Percentiles rank a stretch among this genome's conserved stretches.
These are phyloP conservation scores for Fusarium algeriense DNA, from an alignment of 2,329 filamentous ascomycete genomes.

Conservation along the genomic window DNA sequence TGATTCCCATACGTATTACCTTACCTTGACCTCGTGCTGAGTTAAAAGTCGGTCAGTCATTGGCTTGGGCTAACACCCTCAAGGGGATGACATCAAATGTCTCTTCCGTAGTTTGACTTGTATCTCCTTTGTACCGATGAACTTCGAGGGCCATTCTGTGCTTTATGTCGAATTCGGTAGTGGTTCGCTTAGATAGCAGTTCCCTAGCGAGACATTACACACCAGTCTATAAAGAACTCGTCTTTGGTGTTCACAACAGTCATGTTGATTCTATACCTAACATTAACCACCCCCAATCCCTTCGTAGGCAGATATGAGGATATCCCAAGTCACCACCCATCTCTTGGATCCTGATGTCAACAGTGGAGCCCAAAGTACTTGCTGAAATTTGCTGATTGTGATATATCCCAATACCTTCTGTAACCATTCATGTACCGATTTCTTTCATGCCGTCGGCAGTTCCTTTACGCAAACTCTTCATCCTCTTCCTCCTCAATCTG, in stretches of 20 bases:
- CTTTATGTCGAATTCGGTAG: neutral
- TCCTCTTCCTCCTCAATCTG: slow-evolving; percentile 73
- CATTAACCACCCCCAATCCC: slow-evolving; percentile 2
- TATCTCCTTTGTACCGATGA: no score
- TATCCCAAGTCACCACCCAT: slow-evolving; percentile 8
- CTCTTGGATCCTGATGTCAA: slow-evolving; percentile 24
- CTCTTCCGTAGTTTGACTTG: neutral
- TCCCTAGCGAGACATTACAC: neutral
- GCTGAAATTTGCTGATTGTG: slow-evolving; percentile 25
- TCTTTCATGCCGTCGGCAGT: neutral
- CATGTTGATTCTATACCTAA: slow-evolving; percentile 27
- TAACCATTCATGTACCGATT: neutral
- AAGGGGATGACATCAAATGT: neutral
- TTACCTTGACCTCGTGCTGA: neutral
- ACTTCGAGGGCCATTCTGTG: neutral
- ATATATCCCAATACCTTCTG: slow-evolving; percentile 33
- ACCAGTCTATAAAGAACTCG: neutral
- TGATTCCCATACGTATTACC: neutral
- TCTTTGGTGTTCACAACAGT: slow-evolving; percentile 19
- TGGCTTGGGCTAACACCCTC: neutral
- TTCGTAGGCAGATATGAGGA: slow-evolving; percentile 12
- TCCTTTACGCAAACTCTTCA: slow-evolving; percentile 57
- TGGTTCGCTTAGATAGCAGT: neutral
- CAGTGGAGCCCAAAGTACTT: slow-evolving; percentile 13
- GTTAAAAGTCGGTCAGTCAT: neutral